phyloP scores from a whole-genome alignment of 129 eudicot species.

The Helichrysum umbraculigerum region DNA sequence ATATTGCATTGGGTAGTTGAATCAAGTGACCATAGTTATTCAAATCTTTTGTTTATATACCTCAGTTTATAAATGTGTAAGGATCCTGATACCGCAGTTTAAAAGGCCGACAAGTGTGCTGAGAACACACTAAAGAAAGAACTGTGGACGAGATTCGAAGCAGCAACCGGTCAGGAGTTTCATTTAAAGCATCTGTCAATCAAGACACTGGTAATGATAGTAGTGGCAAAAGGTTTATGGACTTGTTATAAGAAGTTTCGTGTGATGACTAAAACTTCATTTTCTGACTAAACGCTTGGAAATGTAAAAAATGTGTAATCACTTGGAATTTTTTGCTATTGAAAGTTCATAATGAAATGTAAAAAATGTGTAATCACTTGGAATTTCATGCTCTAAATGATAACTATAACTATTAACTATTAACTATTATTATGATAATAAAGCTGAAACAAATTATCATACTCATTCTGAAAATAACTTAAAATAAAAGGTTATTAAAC shows the following conservation, averaged over 20 bases:
- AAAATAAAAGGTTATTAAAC: too few species aligned
- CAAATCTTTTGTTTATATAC: background rate
- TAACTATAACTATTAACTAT: too few species aligned
- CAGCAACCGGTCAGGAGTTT: slow-evolving; percentile 50
- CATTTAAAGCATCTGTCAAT: slow-evolving; percentile 21
- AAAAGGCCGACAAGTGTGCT: slow-evolving; percentile 70
- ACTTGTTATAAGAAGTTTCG: slow-evolving; percentile 69
- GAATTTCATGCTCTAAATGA: slow-evolving; percentile 20
- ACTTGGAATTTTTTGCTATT: slow-evolving; percentile 20
- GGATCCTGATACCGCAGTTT: slow-evolving; percentile 46
- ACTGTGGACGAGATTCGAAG: slow-evolving; percentile 90
- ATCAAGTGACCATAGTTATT: too few species aligned
- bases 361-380: slow-evolving; percentile 20
- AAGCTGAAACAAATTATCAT: too few species aligned
- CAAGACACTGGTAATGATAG: slow-evolving; percentile 24
- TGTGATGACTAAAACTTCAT: slow-evolving; percentile 32
- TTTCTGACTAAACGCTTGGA: slow-evolving; percentile 14
- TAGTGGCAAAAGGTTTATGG: slow-evolving; percentile 65
- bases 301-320: slow-evolving; percentile 17
- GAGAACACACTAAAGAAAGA: slow-evolving; percentile 96
- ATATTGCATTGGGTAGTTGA: too few species aligned
- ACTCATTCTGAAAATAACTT: too few species aligned
- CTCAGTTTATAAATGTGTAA: slow-evolving; percentile 48
- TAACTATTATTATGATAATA: too few species aligned
- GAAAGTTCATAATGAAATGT: slow-evolving; percentile 22